Conservation (phyloP, 2,329 filamentous ascomycete species). For the Fusarium sacchari region DNA sequence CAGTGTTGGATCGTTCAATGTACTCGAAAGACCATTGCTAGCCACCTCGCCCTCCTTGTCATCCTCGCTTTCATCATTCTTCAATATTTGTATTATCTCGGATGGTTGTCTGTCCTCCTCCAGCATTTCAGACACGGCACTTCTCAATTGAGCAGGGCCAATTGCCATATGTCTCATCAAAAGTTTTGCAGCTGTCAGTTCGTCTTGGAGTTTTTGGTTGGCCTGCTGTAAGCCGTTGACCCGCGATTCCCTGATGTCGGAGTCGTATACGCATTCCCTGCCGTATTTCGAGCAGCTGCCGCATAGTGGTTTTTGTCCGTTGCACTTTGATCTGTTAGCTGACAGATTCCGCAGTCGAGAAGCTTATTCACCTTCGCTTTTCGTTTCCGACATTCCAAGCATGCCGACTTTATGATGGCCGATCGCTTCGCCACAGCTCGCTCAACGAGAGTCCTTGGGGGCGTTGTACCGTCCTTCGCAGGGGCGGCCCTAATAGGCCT, state of each 20-base stretch:
- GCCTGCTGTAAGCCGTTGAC: background rate
- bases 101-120: background rate
- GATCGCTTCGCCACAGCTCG: background rate
- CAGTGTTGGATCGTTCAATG: no score
- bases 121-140: background rate
- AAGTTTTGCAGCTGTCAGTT: background rate
- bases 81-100: background rate
- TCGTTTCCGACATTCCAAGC: slow-evolving; percentile 4
- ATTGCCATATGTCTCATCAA: background rate
- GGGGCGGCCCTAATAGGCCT: slow-evolving; percentile 1
- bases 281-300: background rate
- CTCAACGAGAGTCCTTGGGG: background rate
- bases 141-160: background rate
- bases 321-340: background rate
- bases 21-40: background rate
- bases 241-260: background rate
- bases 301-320: slow-evolving; percentile 3
- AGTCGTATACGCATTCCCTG: slow-evolving; percentile 4
- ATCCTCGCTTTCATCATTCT: no score
- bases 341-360: no score
- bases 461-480: background rate
- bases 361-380: slow-evolving; percentile 3
- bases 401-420: background rate
- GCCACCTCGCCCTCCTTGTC: fast-evolving
- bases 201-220: background rate